These are phyloP conservation scores for Stentor coeruleus DNA, from an alignment of 73 alveolate genomes.

Conservation along the genomic window DNA sequence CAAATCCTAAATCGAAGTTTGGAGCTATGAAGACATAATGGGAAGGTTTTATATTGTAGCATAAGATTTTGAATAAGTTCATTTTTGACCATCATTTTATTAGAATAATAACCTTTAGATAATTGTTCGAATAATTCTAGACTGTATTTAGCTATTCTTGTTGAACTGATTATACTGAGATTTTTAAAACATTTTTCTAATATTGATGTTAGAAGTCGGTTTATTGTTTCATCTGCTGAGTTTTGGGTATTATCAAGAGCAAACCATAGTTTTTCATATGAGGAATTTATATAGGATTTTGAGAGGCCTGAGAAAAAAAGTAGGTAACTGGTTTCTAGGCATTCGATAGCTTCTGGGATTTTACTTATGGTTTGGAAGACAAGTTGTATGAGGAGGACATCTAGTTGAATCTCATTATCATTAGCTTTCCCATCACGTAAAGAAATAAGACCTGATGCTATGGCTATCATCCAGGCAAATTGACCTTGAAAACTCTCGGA, in stretches of 20 bases:
- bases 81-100: background rate
- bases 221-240: background rate
- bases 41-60: background rate
- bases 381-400: background rate
- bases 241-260: background rate
- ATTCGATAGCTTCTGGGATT: background rate
- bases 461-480: background rate
- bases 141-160: background rate
- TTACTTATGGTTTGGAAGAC: background rate
- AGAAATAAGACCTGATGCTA: constrained; percentile 8
- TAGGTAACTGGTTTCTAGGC: background rate
- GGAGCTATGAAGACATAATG: background rate
- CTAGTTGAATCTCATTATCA: background rate
- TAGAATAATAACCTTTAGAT: background rate
- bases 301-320: background rate
- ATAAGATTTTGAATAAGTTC: background rate
- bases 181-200: background rate
- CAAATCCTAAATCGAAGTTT: background rate
- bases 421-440: background rate
- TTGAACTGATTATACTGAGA: background rate
- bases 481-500: background rate
- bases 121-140: constrained; percentile 21
- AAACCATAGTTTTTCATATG: background rate
- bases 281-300: background rate
- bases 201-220: background rate